Evolutionary conservation across 1,139 yeast species (phyloP).

Genomic region (Kodamaea fungicola): DNA sequence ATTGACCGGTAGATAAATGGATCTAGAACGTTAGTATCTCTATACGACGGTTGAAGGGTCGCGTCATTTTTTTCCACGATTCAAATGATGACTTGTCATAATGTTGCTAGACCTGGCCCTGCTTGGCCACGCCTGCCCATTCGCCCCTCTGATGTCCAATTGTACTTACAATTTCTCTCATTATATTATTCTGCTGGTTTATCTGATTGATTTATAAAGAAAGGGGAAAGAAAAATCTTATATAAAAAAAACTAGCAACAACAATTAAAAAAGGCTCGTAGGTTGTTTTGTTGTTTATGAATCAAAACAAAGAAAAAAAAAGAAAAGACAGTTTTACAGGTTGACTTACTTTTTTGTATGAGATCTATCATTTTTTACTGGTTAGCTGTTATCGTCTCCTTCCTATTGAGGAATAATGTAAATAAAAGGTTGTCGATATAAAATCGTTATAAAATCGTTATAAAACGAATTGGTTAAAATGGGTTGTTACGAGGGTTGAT

Average conservation of each 20-base stretch:
- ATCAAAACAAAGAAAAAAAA: conserved; percentile 1
- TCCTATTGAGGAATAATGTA: conserved; percentile 1
- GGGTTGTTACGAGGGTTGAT: too few species aligned
- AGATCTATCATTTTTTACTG: not conserved
- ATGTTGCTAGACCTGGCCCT: not conserved
- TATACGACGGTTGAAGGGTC: not conserved
- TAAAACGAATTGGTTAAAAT: too few species aligned
- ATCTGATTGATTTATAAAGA: conserved; percentile 3
- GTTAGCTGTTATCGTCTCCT: not conserved
- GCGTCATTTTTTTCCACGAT: not conserved
- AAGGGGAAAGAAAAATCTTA: conserved; percentile 6
- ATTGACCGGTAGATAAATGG: conserved; percentile 96
- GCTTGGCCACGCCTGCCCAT: too few species aligned
- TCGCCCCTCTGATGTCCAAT: too few species aligned
- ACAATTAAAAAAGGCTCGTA: conserved; percentile 6
- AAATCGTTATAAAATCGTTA: too few species aligned
- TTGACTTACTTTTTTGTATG: conserved; percentile 1
- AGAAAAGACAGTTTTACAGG: conserved; percentile 5
- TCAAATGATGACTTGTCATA: conserved; percentile 1
- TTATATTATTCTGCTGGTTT: conserved; percentile 12
- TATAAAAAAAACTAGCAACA: conserved; percentile 7
- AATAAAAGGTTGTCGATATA: not conserved
- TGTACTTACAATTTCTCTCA: conserved; percentile 60
- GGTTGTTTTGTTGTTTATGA: conserved; percentile 8
- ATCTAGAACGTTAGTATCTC: conserved; percentile 44